Conservation (phyloP, 371 early-diverging fungal species). For the Actinomucor elegans region DNA sequence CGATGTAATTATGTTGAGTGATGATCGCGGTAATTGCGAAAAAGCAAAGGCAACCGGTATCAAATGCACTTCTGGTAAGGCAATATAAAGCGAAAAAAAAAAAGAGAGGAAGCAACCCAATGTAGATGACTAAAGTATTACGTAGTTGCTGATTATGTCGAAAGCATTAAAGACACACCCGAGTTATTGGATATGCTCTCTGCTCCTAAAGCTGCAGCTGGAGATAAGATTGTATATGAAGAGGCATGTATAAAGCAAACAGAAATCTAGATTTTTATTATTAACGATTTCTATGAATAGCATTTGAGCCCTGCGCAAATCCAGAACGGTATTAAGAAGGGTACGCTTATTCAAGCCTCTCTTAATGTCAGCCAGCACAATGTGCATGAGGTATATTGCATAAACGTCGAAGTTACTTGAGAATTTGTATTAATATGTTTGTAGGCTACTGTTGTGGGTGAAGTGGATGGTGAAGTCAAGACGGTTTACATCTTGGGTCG, state of each 20-base stretch:
- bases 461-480: constrained; percentile 70
- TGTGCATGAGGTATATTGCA: constrained; percentile 66
- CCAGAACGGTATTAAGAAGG: constrained; percentile 83
- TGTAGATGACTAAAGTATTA: too few relatives aligned
- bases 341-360: constrained; percentile 77
- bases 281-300: constrained; percentile 37
- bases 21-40: constrained; percentile 83
- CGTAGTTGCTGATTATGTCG: constrained; percentile 55
- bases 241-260: too few relatives aligned
- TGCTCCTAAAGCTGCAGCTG: constrained; percentile 48
- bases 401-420: background rate
- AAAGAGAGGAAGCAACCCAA: too few relatives aligned
- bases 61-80: constrained; percentile 62
- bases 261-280: too few relatives aligned
- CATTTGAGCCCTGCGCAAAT: constrained; percentile 76
- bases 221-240: constrained; percentile 54
- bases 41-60: constrained; percentile 71
- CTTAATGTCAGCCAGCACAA: constrained; percentile 85
- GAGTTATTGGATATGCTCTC: constrained; percentile 91
- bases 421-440: background rate
- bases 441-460: constrained; percentile 75
- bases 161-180: constrained; percentile 56
- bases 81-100: too few relatives aligned
- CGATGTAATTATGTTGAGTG: constrained; percentile 77
- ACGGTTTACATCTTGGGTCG: constrained; percentile 84